Conservation (phyloP, 352 stramenopile genomes). For the Globisporangium nagaii region DNA sequence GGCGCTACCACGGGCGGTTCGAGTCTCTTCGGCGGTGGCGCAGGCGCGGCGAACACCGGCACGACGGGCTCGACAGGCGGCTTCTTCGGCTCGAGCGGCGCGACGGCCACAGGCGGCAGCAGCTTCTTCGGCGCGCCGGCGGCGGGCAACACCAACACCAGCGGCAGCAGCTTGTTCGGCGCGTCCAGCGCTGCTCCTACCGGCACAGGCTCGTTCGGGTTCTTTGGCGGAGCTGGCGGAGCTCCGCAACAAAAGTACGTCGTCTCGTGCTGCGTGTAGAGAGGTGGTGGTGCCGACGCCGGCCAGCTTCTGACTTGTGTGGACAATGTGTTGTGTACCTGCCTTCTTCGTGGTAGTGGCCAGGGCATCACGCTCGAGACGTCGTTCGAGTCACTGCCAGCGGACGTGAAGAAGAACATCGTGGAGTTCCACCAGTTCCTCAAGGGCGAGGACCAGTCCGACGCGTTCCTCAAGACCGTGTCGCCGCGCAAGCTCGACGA, state of each 20-base stretch:
- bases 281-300: background rate
- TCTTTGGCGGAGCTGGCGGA: constrained; percentile 10
- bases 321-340: background rate
- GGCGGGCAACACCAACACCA: constrained; percentile 8
- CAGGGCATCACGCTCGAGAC: constrained; percentile 65
- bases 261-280: background rate
- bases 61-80: constrained; percentile 11
- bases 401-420: constrained; percentile 75
- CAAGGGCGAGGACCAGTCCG: constrained; percentile 65
- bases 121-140: constrained; percentile 16
- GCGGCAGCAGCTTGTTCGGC: constrained; percentile 6
- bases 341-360: background rate
- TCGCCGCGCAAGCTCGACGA: constrained; percentile 48
- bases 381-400: constrained; percentile 57
- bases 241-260: constrained; percentile 9
- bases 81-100: constrained; percentile 12
- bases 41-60: background rate
- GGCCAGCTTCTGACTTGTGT: too few species aligned
- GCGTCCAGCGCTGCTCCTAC: background rate
- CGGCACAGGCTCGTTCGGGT: constrained; percentile 15
- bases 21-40: constrained; percentile 18
- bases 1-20: constrained; percentile 3
- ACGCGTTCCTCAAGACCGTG: constrained; percentile 70
- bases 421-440: constrained; percentile 69
- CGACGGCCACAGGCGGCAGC: background rate